phyloP scores from a whole-genome alignment of 2,329 filamentous ascomycete species.

The Didymellaceae sp. region DNA sequence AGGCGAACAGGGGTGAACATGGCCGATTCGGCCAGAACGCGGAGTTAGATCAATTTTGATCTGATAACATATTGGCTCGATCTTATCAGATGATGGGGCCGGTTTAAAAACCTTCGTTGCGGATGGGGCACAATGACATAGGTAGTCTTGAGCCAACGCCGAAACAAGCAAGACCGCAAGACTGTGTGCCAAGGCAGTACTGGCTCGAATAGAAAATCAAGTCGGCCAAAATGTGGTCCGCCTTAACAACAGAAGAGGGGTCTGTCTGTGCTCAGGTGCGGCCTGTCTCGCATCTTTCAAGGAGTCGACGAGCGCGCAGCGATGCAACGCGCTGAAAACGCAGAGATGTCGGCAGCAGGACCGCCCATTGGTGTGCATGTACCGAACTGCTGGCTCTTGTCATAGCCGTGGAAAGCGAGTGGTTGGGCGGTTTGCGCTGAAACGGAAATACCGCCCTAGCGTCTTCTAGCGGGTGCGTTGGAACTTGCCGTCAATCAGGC shows the following conservation, averaged over 20 bases:
- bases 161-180: too few species aligned
- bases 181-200: conserved; percentile 12
- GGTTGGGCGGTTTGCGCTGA: conserved; percentile 26
- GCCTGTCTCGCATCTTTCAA: neutral
- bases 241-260: neutral
- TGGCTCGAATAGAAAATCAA: conserved; percentile 3
- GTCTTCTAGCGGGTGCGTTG: conserved; percentile 19
- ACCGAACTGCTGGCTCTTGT: neutral
- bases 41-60: too few species aligned
- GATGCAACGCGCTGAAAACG: neutral
- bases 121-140: conserved; percentile 17
- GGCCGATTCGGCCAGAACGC: too few species aligned
- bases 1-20: too few species aligned
- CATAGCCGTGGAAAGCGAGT: conserved; percentile 5
- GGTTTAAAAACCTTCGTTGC: conserved; percentile 5
- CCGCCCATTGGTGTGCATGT: neutral
- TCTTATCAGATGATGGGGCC: conserved; percentile 10
- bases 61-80: too few species aligned
- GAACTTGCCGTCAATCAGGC: conserved; percentile 31
- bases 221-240: conserved; percentile 22
- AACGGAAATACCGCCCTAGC: conserved; percentile 21
- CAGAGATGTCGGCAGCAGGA: neutral
- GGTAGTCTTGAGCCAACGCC: conserved; percentile 3
- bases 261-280: conserved; percentile 9
- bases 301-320: neutral